These are phyloP conservation scores for Pseudonitzschia pungens DNA, from an alignment of 108 stramenopile species.

Conservation along the genomic window DNA sequence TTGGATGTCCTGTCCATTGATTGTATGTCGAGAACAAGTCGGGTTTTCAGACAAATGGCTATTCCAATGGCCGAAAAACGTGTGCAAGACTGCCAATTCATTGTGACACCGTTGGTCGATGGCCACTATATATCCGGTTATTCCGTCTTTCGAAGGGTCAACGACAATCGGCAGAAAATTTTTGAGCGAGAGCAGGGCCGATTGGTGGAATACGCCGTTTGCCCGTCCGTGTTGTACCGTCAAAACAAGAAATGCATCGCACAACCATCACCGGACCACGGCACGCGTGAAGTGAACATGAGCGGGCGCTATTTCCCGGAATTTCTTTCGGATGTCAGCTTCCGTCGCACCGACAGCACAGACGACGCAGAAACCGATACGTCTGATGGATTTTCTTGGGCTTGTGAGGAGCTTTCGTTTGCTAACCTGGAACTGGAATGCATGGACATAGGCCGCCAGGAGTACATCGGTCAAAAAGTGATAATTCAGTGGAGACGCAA, in stretches of 20 bases:
- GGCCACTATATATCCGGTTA: constrained; percentile 3
- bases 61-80: neutral
- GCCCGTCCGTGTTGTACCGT: neutral
- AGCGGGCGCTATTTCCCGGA: neutral
- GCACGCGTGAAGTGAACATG: neutral
- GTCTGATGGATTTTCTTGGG: constrained; percentile 1
- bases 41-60: neutral
- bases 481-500: neutral
- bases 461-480: constrained; percentile 6
- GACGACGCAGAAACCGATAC: neutral
- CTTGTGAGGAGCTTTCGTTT: constrained; percentile 7
- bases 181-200: constrained; percentile 5
- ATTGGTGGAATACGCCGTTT: constrained; percentile 4
- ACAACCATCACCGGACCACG: too few species aligned
- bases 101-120: constrained; percentile 7
- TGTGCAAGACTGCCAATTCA: neutral
- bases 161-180: neutral
- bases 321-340: neutral
- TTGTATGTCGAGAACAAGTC: constrained; percentile 7
- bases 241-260: neutral
- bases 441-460: neutral
- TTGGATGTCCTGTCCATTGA: constrained; percentile 7
- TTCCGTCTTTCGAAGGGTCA: constrained; percentile 1
- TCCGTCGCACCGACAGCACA: neutral
- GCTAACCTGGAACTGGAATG: constrained; percentile 12